Evolutionary conservation across 495 filamentous ascomycete species (phyloP).

Genomic region (Tuber indicum): DNA sequence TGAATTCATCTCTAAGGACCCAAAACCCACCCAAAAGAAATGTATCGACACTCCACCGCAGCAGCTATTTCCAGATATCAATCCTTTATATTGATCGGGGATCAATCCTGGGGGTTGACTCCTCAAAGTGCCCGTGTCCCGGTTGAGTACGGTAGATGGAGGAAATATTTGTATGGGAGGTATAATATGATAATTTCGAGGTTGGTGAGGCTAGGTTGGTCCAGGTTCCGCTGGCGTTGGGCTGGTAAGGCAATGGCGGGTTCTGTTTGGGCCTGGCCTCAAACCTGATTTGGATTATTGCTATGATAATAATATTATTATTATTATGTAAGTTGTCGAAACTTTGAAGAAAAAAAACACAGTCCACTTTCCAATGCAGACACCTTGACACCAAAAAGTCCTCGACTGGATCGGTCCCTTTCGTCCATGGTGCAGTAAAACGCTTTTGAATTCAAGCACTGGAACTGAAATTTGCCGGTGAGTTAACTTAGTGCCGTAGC

Average conservation of each 20-base stretch:
- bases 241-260: neutral
- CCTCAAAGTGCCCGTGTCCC: neutral
- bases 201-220: neutral
- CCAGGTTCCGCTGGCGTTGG: too few species aligned
- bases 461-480: too few species aligned
- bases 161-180: neutral
- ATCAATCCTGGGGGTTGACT: neutral
- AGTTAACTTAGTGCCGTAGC: too few species aligned
- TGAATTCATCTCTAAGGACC: too few species aligned
- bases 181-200: neutral
- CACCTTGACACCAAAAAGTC: neutral
- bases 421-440: too few species aligned
- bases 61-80: neutral
- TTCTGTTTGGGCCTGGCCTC: neutral
- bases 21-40: neutral
- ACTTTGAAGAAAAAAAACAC: neutral
- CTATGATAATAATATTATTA: too few species aligned
- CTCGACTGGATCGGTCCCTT: too few species aligned
- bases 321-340: too few species aligned
- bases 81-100: neutral
- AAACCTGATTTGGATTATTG: neutral
- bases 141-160: neutral
- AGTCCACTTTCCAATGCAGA: neutral
- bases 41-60: neutral
- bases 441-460: too few species aligned